Percentiles rank a stretch among this genome's conserved stretches.
phyloP scores from a whole-genome alignment of 192 early-diverging fungal genomes.

The Chytriomyces sp. region DNA sequence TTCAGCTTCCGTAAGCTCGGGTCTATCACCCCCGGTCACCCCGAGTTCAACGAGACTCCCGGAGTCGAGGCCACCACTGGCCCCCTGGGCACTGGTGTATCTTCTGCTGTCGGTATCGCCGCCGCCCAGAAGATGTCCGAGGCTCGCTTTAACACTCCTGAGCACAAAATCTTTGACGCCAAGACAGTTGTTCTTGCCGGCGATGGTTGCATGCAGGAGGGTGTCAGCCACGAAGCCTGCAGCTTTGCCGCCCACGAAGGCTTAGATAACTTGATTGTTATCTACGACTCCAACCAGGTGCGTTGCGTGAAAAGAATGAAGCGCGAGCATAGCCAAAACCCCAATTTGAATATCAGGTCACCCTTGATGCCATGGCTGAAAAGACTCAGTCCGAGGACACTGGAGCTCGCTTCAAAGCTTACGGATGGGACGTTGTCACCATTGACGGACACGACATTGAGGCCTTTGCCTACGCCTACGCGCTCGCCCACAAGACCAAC shows the following conservation, averaged over 20 bases:
- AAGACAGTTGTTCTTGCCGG: conserved; percentile 81
- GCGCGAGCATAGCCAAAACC: not conserved
- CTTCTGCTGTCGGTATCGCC: conserved; percentile 92
- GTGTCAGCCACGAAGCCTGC: conserved; percentile 87
- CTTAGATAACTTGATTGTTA: conserved; percentile 89
- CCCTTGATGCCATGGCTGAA: conserved; percentile 77
- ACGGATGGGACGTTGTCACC: conserved; percentile 71
- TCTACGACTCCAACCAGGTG: conserved; percentile 90
- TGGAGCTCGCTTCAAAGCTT: conserved; percentile 76
- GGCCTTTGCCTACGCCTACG: conserved; percentile 63
- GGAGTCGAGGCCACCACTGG: conserved; percentile 98
- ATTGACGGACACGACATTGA: conserved; percentile 30
- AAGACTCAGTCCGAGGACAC: conserved; percentile 44
- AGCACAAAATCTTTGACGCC: conserved; percentile 85
- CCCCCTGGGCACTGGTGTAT: conserved; percentile 92
- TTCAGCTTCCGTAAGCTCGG: conserved; percentile 33
- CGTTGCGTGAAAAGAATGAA: not conserved
- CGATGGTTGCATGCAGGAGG: conserved; percentile 98
- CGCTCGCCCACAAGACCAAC: conserved; percentile 84
- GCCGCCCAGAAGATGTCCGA: conserved; percentile 84
- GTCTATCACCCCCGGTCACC: conserved; percentile 91
- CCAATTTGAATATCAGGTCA: conserved; percentile 58
- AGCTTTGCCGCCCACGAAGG: conserved; percentile 89
- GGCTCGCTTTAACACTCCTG: conserved; percentile 89
- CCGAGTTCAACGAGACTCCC: conserved; percentile 78